A percentile compares a stretch with the other conserved stretches of the same genome.
Conservation (phyloP, 768 basidiomycete species). For the Strobilomyces echinocephalus region DNA sequence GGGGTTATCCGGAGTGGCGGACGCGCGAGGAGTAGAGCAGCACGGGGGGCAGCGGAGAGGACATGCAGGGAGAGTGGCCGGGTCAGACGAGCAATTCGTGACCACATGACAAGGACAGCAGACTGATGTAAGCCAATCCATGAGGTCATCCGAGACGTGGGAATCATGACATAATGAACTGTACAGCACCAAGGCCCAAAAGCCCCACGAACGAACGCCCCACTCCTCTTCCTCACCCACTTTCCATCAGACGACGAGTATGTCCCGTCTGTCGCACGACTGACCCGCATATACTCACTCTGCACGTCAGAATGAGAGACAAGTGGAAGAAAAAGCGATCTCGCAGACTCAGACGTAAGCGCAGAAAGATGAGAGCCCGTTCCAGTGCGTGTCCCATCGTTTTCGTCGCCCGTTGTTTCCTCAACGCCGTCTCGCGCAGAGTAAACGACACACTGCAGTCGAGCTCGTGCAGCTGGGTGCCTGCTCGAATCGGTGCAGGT, state of each 20-base stretch:
- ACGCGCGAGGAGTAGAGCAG: neutral
- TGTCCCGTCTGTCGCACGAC: neutral
- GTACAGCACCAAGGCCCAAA: conserved; percentile 34
- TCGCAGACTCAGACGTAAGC: conserved; percentile 87
- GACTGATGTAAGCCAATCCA: neutral
- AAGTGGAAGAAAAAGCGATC: conserved; percentile 98
- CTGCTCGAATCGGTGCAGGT: conserved; percentile 14
- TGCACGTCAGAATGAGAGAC: conserved; percentile 72
- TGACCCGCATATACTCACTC: neutral
- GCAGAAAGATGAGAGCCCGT: conserved; percentile 94
- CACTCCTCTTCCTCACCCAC: conserved; percentile 24
- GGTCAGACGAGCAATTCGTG: conserved; percentile 5
- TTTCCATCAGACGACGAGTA: conserved; percentile 30
- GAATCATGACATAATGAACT: conserved; percentile 28
- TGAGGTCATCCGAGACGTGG: conserved; percentile 5
- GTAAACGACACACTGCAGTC: conserved; percentile 29
- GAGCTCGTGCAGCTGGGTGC: conserved; percentile 26
- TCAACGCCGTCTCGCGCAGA: conserved; percentile 24
- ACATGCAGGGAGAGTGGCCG: neutral
- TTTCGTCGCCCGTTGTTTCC: neutral
- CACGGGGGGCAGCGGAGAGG: neutral
- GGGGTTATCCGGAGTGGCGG: conserved; percentile 11
- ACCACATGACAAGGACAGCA: conserved; percentile 6
- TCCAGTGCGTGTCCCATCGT: conserved; percentile 60
- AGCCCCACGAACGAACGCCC: conserved; percentile 10